Evolutionary conservation across 352 stramenopile genomes (phyloP).

Genomic region (Pythium biforme): DNA sequence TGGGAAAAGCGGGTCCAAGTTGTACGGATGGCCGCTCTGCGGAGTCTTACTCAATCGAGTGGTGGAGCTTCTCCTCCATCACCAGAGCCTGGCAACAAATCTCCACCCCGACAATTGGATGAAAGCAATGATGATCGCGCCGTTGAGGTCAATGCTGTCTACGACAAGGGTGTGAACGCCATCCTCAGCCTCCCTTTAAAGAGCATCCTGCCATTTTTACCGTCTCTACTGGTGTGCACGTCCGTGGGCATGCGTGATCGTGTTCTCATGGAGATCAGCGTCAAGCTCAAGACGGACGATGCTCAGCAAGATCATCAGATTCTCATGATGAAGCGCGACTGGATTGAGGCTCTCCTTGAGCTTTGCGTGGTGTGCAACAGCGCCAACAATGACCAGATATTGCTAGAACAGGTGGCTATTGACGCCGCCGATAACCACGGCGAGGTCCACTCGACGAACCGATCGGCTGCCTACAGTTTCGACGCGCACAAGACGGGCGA

Average conservation of each 20-base stretch:
- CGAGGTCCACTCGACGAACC: not conserved
- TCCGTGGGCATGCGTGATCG: conserved; percentile 62
- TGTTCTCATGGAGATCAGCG: conserved; percentile 86
- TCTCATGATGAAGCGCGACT: conserved; percentile 68
- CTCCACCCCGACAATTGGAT: not conserved
- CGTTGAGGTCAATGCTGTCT: conserved; percentile 4
- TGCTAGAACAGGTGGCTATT: not conserved
- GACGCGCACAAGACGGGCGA: conserved; percentile 71
- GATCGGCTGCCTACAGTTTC: conserved; percentile 44
- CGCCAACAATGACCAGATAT: not conserved
- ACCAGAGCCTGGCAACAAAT: not conserved
- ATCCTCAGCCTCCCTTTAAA: conserved; percentile 66
- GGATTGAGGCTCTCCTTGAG: conserved; percentile 73
- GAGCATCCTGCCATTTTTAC: conserved; percentile 72
- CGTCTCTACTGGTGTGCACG: conserved; percentile 54
- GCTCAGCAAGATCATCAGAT: conserved; percentile 70
- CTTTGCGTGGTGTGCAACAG: conserved; percentile 56
- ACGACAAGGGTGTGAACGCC: conserved; percentile 27
- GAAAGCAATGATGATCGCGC: not conserved
- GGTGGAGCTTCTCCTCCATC: not conserved
- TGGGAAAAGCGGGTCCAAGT: conserved; percentile 76
- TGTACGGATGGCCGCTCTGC: conserved; percentile 59
- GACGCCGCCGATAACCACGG: not conserved
- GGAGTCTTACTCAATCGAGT: conserved; percentile 39
- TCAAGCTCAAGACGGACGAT: conserved; percentile 82